Evolutionary conservation across 495 filamentous ascomycete genomes (phyloP).

Genomic region (Pseudoneurospora amorphoporcata): DNA sequence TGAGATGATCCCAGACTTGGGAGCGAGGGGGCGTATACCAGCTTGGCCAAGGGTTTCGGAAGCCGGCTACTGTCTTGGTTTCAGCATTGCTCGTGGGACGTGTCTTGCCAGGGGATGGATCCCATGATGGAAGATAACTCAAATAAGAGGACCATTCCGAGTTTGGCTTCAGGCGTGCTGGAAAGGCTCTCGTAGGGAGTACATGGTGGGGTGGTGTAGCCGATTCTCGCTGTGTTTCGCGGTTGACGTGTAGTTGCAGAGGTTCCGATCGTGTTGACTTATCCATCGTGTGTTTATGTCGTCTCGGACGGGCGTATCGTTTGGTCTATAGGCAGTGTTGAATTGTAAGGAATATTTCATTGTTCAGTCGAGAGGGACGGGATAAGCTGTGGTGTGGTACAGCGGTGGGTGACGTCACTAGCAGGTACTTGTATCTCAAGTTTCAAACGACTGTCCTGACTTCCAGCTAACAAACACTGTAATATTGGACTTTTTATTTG

Average conservation of each 20-base stretch:
- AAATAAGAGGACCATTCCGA: neutral
- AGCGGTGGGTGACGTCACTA: neutral
- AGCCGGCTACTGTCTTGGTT: slow-evolving; percentile 14
- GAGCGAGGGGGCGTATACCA: slow-evolving; percentile 21
- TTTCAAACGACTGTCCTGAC: neutral
- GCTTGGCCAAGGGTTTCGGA: slow-evolving; percentile 47
- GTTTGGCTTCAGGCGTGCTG: neutral
- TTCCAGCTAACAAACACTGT: neutral
- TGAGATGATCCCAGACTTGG: slow-evolving; percentile 16
- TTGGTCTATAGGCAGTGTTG: neutral
- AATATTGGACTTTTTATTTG: neutral
- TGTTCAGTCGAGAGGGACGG: neutral
- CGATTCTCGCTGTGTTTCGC: neutral
- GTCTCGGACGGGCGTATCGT: neutral
- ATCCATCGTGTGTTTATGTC: neutral
- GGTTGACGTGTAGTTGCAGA: neutral
- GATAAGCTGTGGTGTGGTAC: neutral
- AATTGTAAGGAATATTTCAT: neutral
- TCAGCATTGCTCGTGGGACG: neutral
- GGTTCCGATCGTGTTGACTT: neutral
- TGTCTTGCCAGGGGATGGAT: neutral
- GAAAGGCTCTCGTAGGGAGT: neutral
- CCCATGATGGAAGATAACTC: neutral
- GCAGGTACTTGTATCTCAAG: neutral
- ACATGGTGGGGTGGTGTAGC: neutral